Evolutionary conservation across 345 rosid genomes (phyloP).

Genomic region (Isatis tinctoria): DNA sequence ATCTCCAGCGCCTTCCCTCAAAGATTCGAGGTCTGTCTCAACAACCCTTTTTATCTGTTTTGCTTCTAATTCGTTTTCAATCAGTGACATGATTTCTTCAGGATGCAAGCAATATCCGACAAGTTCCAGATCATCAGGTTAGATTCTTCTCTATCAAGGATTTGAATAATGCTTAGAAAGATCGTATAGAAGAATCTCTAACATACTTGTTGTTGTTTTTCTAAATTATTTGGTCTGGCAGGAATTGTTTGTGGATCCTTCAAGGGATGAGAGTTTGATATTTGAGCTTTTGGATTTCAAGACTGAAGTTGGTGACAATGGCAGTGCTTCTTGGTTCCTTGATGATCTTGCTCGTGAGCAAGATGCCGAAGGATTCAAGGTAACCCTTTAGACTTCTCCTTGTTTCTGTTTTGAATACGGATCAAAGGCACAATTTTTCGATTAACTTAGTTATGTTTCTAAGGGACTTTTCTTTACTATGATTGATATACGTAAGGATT

Average conservation of each 20-base stretch:
- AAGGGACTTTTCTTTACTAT: neutral
- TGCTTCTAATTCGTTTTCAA: neutral
- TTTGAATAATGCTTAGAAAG: neutral
- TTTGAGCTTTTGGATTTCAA: slow-evolving; percentile 76
- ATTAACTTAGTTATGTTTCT: neutral
- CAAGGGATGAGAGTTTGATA: slow-evolving; percentile 80
- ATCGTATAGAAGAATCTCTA: neutral
- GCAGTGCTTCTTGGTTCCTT: slow-evolving; percentile 74
- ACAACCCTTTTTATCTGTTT: neutral
- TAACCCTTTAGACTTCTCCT: slow-evolving; percentile 22
- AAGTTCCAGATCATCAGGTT: slow-evolving; percentile 84
- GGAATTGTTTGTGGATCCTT: slow-evolving; percentile 82
- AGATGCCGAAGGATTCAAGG: slow-evolving; percentile 65
- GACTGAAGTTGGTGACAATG: slow-evolving; percentile 53
- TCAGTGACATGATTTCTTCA: neutral
- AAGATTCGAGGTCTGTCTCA: slow-evolving; percentile 49
- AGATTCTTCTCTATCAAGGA: neutral
- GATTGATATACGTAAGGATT: neutral
- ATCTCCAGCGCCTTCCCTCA: slow-evolving; percentile 44
- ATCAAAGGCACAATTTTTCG: too few relatives aligned
- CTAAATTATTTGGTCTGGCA: slow-evolving; percentile 27
- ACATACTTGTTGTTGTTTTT: neutral
- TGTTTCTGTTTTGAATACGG: too few relatives aligned
- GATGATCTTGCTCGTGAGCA: slow-evolving; percentile 69
- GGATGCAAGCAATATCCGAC: slow-evolving; percentile 69